Evolutionary conservation across 805 yeast species (phyloP).

Genomic region (Schwanniomyces vanrijiae): DNA sequence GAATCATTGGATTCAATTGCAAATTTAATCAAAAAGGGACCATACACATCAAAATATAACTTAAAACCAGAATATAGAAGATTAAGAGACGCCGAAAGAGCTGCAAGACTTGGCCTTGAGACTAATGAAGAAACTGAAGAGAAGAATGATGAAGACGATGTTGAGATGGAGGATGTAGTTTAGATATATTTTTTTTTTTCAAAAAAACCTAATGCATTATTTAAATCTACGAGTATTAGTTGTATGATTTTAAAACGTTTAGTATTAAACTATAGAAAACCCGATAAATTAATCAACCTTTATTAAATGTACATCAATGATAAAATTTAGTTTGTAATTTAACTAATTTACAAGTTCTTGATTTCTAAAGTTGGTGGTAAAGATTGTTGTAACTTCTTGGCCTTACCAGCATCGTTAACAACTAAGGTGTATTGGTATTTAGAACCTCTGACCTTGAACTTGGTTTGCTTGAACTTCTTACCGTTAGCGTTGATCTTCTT

Average conservation of each 20-base stretch:
- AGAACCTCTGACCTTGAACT: constrained; percentile 98
- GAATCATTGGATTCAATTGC: constrained; percentile 92
- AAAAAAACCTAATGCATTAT: not conserved
- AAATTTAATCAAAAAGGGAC: constrained; percentile 86
- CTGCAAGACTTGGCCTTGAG: constrained; percentile 57
- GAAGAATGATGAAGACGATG: constrained; percentile 56
- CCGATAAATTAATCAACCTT: constrained; percentile 8
- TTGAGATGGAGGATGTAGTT: constrained; percentile 75
- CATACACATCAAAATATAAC: constrained; percentile 89
- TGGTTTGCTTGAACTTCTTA: constrained; percentile 88
- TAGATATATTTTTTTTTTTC: constrained; percentile 14
- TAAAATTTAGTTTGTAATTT: constrained; percentile 2
- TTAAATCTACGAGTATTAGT: not conserved
- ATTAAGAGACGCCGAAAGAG: constrained; percentile 73
- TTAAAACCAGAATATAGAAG: constrained; percentile 87
- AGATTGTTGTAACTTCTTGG: constrained; percentile 96
- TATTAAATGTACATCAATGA: constrained; percentile 11
- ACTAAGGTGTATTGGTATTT: constrained; percentile 92
- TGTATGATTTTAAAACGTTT: constrained; percentile 1
- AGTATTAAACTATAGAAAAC: constrained; percentile 9
- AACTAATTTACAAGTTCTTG: constrained; percentile 42
- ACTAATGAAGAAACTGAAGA: constrained; percentile 40
- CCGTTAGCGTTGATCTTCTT: constrained; percentile 77
- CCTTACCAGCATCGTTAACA: constrained; percentile 94
- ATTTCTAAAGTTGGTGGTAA: constrained; percentile 91